Base-by-base conservation (phyloP, 192 early-diverging fungal genomes). In the Spizellomyces sp. region DNA sequence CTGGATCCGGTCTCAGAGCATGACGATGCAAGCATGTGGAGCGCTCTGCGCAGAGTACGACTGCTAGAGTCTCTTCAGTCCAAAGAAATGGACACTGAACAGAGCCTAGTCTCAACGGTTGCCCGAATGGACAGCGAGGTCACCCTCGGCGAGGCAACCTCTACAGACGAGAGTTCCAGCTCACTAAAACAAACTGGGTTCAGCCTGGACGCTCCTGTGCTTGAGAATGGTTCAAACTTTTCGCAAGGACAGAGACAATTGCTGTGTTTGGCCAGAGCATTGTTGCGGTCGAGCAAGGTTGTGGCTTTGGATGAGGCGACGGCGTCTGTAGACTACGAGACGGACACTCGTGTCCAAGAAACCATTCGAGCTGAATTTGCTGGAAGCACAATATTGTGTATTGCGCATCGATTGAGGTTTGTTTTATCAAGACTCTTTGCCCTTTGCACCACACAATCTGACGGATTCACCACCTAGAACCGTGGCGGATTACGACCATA, bases 191-290 rank as follows among this genome's bases (percentile, higher is more conserved):
- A 36, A 0, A 74, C 63, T 74, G 83, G 10, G 87, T 86, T 48
- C 73, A 84, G 62, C 63, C 69, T 96, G 42, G 90, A 93, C 27
- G 84, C 86, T 6, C 64, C 66, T 19, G 86, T 98, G 4, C 73
- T 83, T 21, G 89, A 92, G 64, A 88, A 91, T 41, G 95, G 95
- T 50, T 89, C 89, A 66, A 95, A 95, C 80, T 88, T 95, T 67
- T 90, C 86, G 41, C 86, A 92, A 22, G 93, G 93, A 15, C 88
- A 92, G 70, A 75, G 84, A 4, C 84, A 86, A 54, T 73, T 91
- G 59, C 12, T 87, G 46, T 87, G 86, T 67, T 64, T 87, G 8
- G 83, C 84, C 7, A 69, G 86, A 22, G 86, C 86, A 6, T 72
- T 87, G 78, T 36, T 36, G 27, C 27, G 27, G 27, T 36, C 27